Base-by-base conservation (phyloP, 2,329 filamentous ascomycete genomes). In the Alternaria sp. region DNA sequence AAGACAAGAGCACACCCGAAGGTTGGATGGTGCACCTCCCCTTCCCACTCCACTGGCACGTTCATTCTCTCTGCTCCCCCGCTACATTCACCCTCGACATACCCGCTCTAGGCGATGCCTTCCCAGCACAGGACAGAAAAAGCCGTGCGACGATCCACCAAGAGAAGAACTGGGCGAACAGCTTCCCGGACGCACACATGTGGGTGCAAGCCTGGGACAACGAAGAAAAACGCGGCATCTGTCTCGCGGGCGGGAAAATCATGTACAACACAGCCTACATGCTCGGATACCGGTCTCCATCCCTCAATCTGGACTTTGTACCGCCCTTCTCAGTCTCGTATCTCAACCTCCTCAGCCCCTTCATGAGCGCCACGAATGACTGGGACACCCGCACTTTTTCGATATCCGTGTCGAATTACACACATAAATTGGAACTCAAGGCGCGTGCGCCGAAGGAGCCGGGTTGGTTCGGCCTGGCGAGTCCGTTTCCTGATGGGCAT, bases 1-100 rank as follows among this genome's bases (percentile, higher is more conserved):
- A 62, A 18, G 58, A 61, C 23, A 72, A 74, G 49, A 66, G 25
- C 37, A 84, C 83, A 2, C 84, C 84, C 0, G 84, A 85, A 66
- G 80, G 81, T 43, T 76, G 75, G 63, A 76, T 86, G n/a, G 79
- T 82, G 5, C 62, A 81, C 20, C 74, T 86, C 0, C 83, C 83
- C 1, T 71, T 86, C 0, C 84, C 84, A 2, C 70, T 86, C 3
- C 84, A 86, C 64, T 86, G 84, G 84, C 83, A 85, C 64, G 84
- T 86, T 5, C 82, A 85, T 30, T 83, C 82, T 2, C 76, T 84
- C 8, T 77, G 71, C 43, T 84, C 83, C 2, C 69, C 76, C 1
- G 80, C 79, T 55, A 71, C 73, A 4, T 83, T 82, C 71, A 67
- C 65, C 5, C 75, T 86, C 43, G 65, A 68, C 5, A 80, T 85